phyloP scores from a whole-genome alignment of 2,329 filamentous ascomycete genomes.

The Stachybotrys echinatus region DNA sequence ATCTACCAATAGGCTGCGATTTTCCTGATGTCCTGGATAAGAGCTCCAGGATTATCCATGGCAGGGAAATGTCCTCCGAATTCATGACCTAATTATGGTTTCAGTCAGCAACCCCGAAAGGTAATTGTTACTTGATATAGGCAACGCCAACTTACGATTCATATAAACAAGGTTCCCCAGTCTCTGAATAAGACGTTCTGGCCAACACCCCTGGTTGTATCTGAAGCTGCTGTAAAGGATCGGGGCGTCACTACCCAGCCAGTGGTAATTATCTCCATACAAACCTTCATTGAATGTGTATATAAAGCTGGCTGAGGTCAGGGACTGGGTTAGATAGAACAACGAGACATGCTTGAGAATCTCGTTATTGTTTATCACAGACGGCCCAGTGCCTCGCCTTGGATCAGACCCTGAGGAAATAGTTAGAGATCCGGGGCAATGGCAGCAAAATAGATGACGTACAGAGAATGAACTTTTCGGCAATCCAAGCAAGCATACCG shows the following conservation, averaged over 20 bases:
- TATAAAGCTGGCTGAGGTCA: background rate
- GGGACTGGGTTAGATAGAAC: background rate
- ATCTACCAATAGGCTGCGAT: background rate
- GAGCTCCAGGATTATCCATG: background rate
- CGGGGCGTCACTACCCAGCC: background rate
- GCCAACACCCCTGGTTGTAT: background rate
- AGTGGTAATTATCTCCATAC: background rate
- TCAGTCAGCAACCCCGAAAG: background rate
- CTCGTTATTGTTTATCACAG: background rate
- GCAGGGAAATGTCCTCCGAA: background rate
- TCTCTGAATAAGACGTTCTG: background rate
- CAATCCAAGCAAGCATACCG: conserved; percentile 36
- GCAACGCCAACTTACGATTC: too few species aligned
- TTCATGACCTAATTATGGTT: background rate
- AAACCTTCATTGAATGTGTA: background rate
- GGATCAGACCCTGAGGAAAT: conserved; percentile 2
- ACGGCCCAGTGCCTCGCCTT: background rate
- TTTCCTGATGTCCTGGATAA: background rate
- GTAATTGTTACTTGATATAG: background rate
- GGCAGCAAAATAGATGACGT: conserved; percentile 1
- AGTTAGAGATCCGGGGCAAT: background rate
- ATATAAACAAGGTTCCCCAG: background rate
- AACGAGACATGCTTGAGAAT: background rate
- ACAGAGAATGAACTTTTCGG: conserved; percentile 28
- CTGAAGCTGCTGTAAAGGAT: background rate